Base-by-base conservation (phyloP, 345 rosid species). In the Eutrema yunnanense region DNA sequence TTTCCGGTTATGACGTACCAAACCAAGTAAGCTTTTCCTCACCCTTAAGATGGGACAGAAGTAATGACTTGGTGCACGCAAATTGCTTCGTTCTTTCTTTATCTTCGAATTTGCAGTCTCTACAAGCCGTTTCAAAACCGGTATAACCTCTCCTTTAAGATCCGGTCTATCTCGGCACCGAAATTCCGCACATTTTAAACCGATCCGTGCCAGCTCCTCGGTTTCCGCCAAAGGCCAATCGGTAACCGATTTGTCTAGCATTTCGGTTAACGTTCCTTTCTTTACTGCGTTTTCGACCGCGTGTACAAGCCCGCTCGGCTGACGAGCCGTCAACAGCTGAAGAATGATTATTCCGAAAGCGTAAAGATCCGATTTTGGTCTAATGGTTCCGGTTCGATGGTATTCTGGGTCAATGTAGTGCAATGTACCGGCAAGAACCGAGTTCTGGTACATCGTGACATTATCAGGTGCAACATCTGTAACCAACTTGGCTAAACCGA, bases 91-190 rank as follows among this genome's bases (percentile, higher is more conserved):
- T 65, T 72, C 86, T 53, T 78, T 79, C 73, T 80, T 85, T 11
- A 81, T 65, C 51, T 84, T 79, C 65, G 86, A 78, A 77, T 71
- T 79, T 0, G 95, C 89, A 27, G 86, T 69, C 62, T 82, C 86
- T 10, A 76, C 71, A 40, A 93, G 83, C 73, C 82, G 86, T 84
- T 81, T 84, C 56, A 93, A 92, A 80, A 81, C 73, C 12, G 97
- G 98, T 67, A 90, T 80, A 44, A 93, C 87, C 78, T 88, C 90
- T 2, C 52, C 77, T 43, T 90, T 83, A 65, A 90, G 92, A 83
- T 90, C 97, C n/a, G 96, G 98, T 76, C 92, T 84, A 60, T 93
- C 98, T 78, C 97, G 81, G 77, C 98, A 93, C 58, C 92, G 79
- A 63, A 88, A 87, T 27, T 75, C 84, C 0, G 88, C 82, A 75